Conservation (phyloP, 2,329 filamentous ascomycete species). For the Sordariomycetes sp. region DNA sequence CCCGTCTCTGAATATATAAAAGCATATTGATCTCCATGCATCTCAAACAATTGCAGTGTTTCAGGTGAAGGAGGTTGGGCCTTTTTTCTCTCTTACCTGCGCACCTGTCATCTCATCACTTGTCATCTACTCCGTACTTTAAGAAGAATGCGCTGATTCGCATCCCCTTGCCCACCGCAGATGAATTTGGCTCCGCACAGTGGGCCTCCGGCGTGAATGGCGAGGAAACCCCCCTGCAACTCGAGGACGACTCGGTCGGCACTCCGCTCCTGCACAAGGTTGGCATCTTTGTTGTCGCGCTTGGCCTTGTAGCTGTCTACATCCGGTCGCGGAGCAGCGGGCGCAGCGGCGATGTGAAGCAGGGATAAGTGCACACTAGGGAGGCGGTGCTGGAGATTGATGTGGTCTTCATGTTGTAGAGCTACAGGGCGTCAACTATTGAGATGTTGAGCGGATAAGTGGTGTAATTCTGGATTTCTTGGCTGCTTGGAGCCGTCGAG, state of each 20-base stretch:
- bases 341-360: constrained; percentile 1
- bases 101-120: background rate
- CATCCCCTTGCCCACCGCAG: constrained; percentile 13
- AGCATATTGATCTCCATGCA: background rate
- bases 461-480: background rate
- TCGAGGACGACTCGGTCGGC: constrained; percentile 16
- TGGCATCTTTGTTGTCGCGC: constrained; percentile 28
- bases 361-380: background rate
- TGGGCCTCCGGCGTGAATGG: constrained; percentile 21
- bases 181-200: constrained; percentile 19
- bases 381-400: background rate
- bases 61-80: background rate
- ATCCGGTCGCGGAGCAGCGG: constrained; percentile 11
- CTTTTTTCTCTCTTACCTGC: background rate
- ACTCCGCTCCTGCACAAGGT: constrained; percentile 34
- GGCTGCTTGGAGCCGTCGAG: background rate
- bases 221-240: constrained; percentile 15
- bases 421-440: background rate
- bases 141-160: constrained; percentile 16
- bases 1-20: background rate
- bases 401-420: background rate
- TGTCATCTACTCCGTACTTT: background rate
- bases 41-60: background rate
- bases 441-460: background rate
- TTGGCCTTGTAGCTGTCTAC: constrained; percentile 29